Conservation (phyloP, 2,329 filamentous ascomycete genomes). For the Fusarium mexicanum region DNA sequence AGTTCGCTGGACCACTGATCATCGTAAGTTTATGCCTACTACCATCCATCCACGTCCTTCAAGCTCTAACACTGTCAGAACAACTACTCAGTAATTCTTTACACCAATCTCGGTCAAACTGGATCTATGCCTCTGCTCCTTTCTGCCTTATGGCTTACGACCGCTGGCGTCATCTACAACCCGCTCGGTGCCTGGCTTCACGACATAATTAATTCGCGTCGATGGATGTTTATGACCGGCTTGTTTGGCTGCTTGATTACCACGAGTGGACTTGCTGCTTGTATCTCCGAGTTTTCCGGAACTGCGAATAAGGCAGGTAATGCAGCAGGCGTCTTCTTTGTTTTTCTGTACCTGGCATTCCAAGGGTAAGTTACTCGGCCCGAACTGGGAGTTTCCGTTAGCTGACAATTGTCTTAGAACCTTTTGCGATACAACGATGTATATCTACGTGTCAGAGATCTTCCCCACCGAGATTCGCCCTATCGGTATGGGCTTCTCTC, state of each 20-base stretch:
- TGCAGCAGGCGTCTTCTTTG: conserved; percentile 53
- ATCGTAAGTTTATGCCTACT: conserved; percentile 50
- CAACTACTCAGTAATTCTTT: conserved; percentile 52
- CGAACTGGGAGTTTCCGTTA: fast-evolving
- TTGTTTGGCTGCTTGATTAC: conserved; percentile 53
- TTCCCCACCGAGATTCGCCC: conserved; percentile 58
- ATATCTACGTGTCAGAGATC: conserved; percentile 50
- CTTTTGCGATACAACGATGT: conserved; percentile 52
- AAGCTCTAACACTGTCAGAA: conserved; percentile 46
- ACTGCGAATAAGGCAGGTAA: conserved; percentile 51
- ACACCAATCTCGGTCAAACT: conserved; percentile 51
- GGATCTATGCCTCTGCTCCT: conserved; percentile 53
- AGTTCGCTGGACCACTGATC: conserved; percentile 60
- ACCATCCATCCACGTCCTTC: fast-evolving
- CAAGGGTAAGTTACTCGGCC: conserved; percentile 43
- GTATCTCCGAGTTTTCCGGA: conserved; percentile 49
- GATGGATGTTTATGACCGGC: conserved; percentile 52
- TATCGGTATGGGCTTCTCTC: conserved; percentile 61
- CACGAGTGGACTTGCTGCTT: conserved; percentile 46
- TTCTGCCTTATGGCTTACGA: conserved; percentile 53
- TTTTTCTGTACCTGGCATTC: conserved; percentile 59
- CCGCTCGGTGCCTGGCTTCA: conserved; percentile 59
- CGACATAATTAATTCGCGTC: conserved; percentile 58
- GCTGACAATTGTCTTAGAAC: conserved; percentile 34
- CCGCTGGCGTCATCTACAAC: conserved; percentile 59